phyloP scores from a whole-genome alignment of 192 early-diverging fungal genomes.

The Chytriomyces confervae region DNA sequence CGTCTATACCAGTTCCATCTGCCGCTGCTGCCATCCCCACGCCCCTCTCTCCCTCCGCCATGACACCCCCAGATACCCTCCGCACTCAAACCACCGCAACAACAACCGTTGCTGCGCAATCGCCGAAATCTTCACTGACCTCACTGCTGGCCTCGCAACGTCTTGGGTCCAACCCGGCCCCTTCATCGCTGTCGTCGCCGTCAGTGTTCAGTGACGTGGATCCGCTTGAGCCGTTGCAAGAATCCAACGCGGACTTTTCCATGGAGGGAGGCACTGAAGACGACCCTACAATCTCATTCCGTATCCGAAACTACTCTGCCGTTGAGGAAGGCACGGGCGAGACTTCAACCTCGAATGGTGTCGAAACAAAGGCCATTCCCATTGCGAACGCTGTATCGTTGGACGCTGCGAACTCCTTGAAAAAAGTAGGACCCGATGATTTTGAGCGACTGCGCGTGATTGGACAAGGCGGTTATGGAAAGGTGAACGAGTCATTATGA shows the following conservation, averaged over 20 bases:
- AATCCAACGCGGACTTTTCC: background rate
- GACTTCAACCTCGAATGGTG: background rate
- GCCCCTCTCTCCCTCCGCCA: background rate
- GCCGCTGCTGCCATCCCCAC: background rate
- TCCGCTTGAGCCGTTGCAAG: background rate
- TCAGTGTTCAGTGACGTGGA: background rate
- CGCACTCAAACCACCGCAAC: background rate
- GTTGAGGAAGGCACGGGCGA: background rate
- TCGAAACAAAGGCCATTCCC: background rate
- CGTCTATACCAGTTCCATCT: no score
- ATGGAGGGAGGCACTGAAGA: background rate
- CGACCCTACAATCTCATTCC: constrained; percentile 25
- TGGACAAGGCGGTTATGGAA: constrained; percentile 82
- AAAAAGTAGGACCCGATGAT: constrained; percentile 49
- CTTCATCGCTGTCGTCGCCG: background rate
- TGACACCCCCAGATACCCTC: background rate
- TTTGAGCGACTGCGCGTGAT: constrained; percentile 68
- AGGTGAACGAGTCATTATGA: constrained; percentile 42
- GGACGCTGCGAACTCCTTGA: background rate
- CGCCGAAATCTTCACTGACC: background rate
- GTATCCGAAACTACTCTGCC: constrained; percentile 31
- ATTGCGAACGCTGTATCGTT: background rate
- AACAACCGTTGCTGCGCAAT: background rate
- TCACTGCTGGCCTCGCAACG: background rate
- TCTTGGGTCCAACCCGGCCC: background rate